phyloP scores from a whole-genome alignment of 805 yeast species.

The Lipomyces lipofer region DNA sequence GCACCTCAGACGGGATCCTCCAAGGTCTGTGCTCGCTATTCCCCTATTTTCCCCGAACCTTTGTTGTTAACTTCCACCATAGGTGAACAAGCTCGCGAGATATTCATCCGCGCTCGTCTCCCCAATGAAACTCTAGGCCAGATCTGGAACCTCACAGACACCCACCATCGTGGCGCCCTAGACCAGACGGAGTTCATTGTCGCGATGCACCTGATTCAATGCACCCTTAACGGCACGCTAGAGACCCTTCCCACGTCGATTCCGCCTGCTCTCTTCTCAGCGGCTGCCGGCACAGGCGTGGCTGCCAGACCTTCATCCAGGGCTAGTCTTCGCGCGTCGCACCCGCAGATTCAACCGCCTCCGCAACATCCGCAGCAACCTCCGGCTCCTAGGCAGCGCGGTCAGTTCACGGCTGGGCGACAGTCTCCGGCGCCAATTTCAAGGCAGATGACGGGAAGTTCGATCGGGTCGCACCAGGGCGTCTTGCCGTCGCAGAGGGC shows the following conservation, averaged over 20 bases:
- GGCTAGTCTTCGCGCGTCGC: slow-evolving; percentile 7
- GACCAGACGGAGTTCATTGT: slow-evolving; percentile 74
- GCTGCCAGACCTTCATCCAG: slow-evolving; percentile 21
- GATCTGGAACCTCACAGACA: slow-evolving; percentile 88
- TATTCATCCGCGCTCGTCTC: slow-evolving; percentile 84
- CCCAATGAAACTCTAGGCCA: slow-evolving; percentile 76
- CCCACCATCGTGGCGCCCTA: slow-evolving; percentile 69
- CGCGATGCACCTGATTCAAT: slow-evolving; percentile 94
- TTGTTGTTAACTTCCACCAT: not conserved
- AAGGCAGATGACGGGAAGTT: slow-evolving; percentile 12
- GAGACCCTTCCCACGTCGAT: slow-evolving; percentile 55
- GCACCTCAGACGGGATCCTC: slow-evolving; percentile 11
- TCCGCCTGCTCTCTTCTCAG: slow-evolving; percentile 43
- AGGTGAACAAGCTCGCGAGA: slow-evolving; percentile 74
- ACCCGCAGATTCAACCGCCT: slow-evolving; percentile 18
- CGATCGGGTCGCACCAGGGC: not conserved
- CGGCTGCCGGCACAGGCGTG: slow-evolving; percentile 42
- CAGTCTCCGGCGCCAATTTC: slow-evolving; percentile 24
- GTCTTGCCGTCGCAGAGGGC: slow-evolving; percentile 7
- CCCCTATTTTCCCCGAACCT: not conserved
- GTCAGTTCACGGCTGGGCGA: slow-evolving; percentile 15
- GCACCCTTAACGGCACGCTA: slow-evolving; percentile 64
- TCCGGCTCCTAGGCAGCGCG: slow-evolving; percentile 25
- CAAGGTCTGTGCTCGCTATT: too few species aligned
- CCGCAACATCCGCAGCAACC: slow-evolving; percentile 24